Evolutionary conservation across 2,329 filamentous ascomycete genomes (phyloP), one percentile per base, ranked within the genome.

Genomic region (Phyllosticta citriasiana): DNA sequence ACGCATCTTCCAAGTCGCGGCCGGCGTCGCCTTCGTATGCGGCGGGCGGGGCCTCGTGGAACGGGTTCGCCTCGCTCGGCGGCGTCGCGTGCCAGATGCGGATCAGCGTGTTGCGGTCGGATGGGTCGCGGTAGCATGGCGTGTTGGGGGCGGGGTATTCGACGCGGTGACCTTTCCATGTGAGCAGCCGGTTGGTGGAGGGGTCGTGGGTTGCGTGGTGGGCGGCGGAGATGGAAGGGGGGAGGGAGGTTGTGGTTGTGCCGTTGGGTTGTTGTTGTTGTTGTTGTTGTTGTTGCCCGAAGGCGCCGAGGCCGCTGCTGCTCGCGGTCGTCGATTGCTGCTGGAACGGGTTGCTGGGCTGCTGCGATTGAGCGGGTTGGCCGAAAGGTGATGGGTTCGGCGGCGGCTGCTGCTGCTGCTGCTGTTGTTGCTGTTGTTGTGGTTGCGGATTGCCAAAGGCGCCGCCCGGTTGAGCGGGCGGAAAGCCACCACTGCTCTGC

Each of bases 51-150:
- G 83, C 73, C 69, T 89, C 84, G 8, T 87, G 87, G 64, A 87
- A 77, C 40, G 77, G 71, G 55, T 76, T 78, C 56, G 74, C 74
- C 5, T 68, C 68, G 16, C 14, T 7, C 24, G 71, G 72, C 1
- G 87, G 88, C 24, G 87, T 80, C 0, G 89, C 90, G 54, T 86
- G 91, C 81, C 87, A 89, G 56, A 93, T 86, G 65, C 82, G 84
- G 57, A 82, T 78, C 76, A 82, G 84, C 27, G 27, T 8, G 26
- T 35, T 50, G 22, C 59, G 55, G 27, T 58, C 57, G 26, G 55
- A 22, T 1, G 56, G 57, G 25, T 47, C 50, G 16, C 40, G 57
- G 27, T 61, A 53, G 57, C 47, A 53, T 2, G 58, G 62, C 9
- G 10, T 30, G 12, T 33, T 35, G 30, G 12, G 35, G 9, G 77